phyloP scores from a whole-genome alignment of 164 flowering plant species.

The Dillenia suffruticosa region DNA sequence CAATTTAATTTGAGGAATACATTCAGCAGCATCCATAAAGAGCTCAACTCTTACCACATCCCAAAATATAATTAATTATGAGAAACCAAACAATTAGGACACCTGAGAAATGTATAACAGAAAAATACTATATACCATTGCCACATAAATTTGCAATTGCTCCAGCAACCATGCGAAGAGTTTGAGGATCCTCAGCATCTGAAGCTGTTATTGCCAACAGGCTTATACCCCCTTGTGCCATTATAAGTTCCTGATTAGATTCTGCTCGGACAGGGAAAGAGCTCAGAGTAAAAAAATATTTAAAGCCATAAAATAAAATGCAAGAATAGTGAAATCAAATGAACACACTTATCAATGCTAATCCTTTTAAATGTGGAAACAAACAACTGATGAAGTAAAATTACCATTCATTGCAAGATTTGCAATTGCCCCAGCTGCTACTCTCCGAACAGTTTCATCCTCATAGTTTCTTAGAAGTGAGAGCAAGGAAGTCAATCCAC shows the following conservation, averaged over 20 bases:
- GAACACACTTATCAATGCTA: no score
- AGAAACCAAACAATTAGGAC: no score
- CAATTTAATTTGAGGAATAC: no score
- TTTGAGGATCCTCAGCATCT: constrained; percentile 91
- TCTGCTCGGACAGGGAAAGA: constrained; percentile 35
- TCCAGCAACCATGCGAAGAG: constrained; percentile 99
- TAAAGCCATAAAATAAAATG: neutral
- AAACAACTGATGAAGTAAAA: neutral
- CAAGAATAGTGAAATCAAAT: constrained; percentile 1
- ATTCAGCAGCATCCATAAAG: no score
- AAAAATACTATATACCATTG: constrained; percentile 53
- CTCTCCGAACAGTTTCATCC: constrained; percentile 70
- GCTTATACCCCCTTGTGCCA: constrained; percentile 87
- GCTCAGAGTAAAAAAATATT: neutral
- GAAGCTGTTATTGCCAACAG: constrained; percentile 72
- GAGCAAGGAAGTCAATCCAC: constrained; percentile 70
- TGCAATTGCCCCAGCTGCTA: constrained; percentile 84
- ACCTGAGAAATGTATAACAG: neutral
- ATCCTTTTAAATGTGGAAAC: neutral
- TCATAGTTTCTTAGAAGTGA: constrained; percentile 65
- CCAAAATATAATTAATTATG: no score
- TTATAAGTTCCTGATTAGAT: constrained; percentile 93
- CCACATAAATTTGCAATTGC: constrained; percentile 98
- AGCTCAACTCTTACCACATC: no score
- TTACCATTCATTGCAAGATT: constrained; percentile 98